phyloP scores from a whole-genome alignment of 139 green algal genomes.

The Chlamydomonas sp. region DNA sequence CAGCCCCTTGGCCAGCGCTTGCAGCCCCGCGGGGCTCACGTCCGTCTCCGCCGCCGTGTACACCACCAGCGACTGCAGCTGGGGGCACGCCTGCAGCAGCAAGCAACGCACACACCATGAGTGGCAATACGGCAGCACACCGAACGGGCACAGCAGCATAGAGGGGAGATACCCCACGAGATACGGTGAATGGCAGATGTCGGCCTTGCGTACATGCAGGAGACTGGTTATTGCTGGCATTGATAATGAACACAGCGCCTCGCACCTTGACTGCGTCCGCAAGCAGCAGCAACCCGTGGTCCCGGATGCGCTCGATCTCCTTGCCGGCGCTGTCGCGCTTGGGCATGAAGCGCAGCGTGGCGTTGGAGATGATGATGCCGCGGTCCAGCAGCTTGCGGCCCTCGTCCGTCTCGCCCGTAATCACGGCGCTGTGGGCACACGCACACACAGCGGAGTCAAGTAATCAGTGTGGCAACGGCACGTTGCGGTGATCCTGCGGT shows the following conservation, averaged over 20 bases:
- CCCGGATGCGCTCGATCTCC: constrained; percentile 37
- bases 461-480: constrained; percentile 22
- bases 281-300: constrained; percentile 39
- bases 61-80: constrained; percentile 38
- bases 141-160: too few relatives aligned
- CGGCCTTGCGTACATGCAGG: too few relatives aligned
- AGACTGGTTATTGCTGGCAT: background rate
- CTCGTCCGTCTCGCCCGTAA: constrained; percentile 35
- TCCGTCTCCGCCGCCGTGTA: constrained; percentile 35
- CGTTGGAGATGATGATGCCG: constrained; percentile 39
- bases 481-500: too few relatives aligned
- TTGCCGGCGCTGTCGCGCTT: constrained; percentile 33
- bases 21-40: constrained; percentile 12
- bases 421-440: constrained; percentile 22
- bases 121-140: too few relatives aligned
- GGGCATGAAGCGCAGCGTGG: constrained; percentile 38
- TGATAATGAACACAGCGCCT: background rate
- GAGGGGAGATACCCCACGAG: too few relatives aligned
- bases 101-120: too few relatives aligned
- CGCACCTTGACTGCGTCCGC: constrained; percentile 42
- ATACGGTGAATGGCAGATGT: too few relatives aligned
- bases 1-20: constrained; percentile 25
- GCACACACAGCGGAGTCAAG: background rate
- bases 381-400: constrained; percentile 36
- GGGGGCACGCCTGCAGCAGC: constrained; percentile 21